These are phyloP conservation scores for Cryphonectria japonica DNA, from an alignment of 2,329 filamentous ascomycete genomes.

Conservation along the genomic window DNA sequence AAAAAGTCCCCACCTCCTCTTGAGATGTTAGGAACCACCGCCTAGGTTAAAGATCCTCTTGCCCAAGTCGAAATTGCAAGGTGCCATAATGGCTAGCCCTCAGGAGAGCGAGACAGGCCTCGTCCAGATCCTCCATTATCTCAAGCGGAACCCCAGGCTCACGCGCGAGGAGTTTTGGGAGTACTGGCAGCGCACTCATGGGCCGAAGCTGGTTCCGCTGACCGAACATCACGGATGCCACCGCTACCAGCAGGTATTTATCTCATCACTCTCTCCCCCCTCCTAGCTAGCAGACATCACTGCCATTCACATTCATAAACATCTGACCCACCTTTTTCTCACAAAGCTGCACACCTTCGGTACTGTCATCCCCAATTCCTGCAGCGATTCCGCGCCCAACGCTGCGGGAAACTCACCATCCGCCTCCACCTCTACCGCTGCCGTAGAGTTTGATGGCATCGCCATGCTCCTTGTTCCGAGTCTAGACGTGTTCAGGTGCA, in stretches of 20 bases:
- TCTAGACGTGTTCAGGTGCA: neutral
- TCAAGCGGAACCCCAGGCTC: neutral
- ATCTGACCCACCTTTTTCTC: neutral
- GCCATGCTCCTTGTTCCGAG: neutral
- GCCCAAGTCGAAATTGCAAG: neutral
- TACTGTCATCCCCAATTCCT: neutral
- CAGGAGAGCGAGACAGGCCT: neutral
- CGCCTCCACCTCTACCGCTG: neutral
- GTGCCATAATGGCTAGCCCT: neutral
- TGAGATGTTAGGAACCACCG: neutral
- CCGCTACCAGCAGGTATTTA: conserved; percentile 18
- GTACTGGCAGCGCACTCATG: conserved; percentile 1
- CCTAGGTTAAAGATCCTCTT: neutral
- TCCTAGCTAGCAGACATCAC: neutral
- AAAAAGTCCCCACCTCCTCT: neutral
- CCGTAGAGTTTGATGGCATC: conserved; percentile 11
- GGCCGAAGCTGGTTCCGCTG: conserved; percentile 11
- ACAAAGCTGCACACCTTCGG: conserved; percentile 5
- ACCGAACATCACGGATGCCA: conserved; percentile 4
- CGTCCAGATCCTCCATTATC: conserved; percentile 7
- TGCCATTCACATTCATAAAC: neutral
- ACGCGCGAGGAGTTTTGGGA: conserved; percentile 2
- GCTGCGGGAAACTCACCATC: neutral
- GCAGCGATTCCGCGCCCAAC: neutral
- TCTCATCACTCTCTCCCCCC: neutral